These are phyloP conservation scores for Clonostachys byssicola DNA, from an alignment of 2,329 filamentous ascomycete genomes.

Conservation along the genomic window DNA sequence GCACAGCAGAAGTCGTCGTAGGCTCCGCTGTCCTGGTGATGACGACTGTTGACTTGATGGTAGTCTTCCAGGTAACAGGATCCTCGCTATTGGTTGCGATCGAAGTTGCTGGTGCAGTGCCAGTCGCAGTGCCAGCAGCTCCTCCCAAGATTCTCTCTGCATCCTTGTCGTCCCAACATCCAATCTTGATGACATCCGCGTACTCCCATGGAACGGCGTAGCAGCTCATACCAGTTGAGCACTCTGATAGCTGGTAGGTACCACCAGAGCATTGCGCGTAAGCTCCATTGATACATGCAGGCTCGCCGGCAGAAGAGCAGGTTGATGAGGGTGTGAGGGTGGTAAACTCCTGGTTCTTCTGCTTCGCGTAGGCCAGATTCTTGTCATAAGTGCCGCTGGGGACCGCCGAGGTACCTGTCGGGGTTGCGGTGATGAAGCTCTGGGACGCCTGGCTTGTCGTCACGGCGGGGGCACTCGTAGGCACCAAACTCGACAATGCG, in stretches of 20 bases:
- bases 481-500: too few relatives aligned
- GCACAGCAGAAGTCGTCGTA: background rate
- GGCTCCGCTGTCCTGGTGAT: conserved; percentile 3
- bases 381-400: conserved; percentile 32
- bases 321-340: conserved; percentile 36
- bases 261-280: conserved; percentile 39
- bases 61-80: background rate
- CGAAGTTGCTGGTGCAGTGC: conserved; percentile 3
- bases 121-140: conserved; percentile 2
- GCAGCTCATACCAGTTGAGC: conserved; percentile 33
- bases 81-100: conserved; percentile 5
- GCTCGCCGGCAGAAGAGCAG: conserved; percentile 35
- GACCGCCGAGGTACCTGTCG: conserved; percentile 31
- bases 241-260: conserved; percentile 33
- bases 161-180: conserved; percentile 34
- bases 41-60: background rate
- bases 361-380: conserved; percentile 38
- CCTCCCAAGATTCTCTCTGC: conserved; percentile 37
- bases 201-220: conserved; percentile 50
- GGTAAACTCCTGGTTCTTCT: conserved; percentile 43
- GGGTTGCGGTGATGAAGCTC: conserved; percentile 35
- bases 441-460: too few relatives aligned
- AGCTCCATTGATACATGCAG: conserved; percentile 48
- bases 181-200: conserved; percentile 40
- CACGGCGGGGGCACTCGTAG: too few relatives aligned